A percentile compares a stretch with the other conserved stretches of the same genome.
Conservation (phyloP, 148 eudicot genomes). For the Agrostemma githago region DNA sequence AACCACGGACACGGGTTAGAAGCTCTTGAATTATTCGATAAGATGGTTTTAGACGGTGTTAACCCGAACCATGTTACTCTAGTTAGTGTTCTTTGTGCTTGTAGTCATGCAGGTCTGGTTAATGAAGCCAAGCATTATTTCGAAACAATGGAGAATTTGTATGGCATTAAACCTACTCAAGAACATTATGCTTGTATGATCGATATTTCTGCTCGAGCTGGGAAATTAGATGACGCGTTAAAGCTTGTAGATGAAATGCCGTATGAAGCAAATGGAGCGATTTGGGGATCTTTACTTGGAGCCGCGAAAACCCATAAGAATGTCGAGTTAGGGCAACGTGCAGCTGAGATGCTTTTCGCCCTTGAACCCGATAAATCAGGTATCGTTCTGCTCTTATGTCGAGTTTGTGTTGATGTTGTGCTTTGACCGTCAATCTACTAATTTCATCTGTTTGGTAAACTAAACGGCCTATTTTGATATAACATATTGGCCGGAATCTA, state of each 20-base stretch:
- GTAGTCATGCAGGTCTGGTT: constrained; percentile 67
- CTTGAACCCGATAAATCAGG: constrained; percentile 65
- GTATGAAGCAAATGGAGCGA: constrained; percentile 52
- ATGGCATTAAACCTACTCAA: constrained; percentile 48
- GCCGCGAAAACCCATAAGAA: constrained; percentile 68
- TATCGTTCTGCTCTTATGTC: background rate
- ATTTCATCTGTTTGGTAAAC: no score
- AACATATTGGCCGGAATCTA: no score
- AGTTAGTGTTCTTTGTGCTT: constrained; percentile 61
- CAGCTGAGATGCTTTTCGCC: constrained; percentile 49
- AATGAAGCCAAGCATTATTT: constrained; percentile 51
- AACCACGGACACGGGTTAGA: constrained; percentile 69
- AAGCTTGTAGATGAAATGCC: constrained; percentile 59
- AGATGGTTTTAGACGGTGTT: constrained; percentile 47
- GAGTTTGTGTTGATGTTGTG: no score
- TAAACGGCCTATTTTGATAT: no score
- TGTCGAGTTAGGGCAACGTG: constrained; percentile 52
- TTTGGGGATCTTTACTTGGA: constrained; percentile 77
- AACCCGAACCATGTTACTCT: constrained; percentile 65
- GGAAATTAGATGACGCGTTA: constrained; percentile 49
- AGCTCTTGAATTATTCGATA: constrained; percentile 48
- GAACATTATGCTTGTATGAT: constrained; percentile 81
- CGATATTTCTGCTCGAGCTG: constrained; percentile 65
- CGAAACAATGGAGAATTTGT: constrained; percentile 42
- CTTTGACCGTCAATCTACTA: no score